Evolutionary conservation across 1,139 yeast genomes (phyloP), one percentile per base, ranked within the genome.

Genomic region (Hansenula anomala): DNA sequence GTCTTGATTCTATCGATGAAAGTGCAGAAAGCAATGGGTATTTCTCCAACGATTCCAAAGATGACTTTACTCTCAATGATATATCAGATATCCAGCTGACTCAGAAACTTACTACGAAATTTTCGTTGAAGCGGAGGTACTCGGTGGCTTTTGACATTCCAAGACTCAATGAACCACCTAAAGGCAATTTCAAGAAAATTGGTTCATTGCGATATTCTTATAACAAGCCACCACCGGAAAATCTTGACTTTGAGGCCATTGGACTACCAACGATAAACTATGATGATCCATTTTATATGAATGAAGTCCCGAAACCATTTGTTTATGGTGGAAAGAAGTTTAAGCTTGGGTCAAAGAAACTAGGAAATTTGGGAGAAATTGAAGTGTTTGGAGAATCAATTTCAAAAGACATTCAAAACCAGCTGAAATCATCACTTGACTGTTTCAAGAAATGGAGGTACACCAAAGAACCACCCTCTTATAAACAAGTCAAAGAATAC

Each of bases 311-410:
- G 2, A 65, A 63, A 22, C 80, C 94, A 0, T 69, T 80, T 43
- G 59, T 75, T 2, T 80, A 78, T 60, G 89, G 90, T 0, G 89
- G 89, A 17, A 76, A 71, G 42, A 76, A 73, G 47, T 78, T 80
- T 45, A 63, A 49, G 13, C 40, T 64, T 4, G 42, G 48, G 2
- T 61, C 67, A 0, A 46, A 45, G 8, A 18, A 35, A 19, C 30
- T 59, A 6, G 42, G 51, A 7, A 37, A 52, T 24, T 42, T 64
- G 15, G 44, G 48, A 10, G 54, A 59, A 0, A 39, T 58, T 6
- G 41, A 50, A 7, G 50, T 58, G 30, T 24, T 43, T 24, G 55
- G 50, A 3, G 47, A 47, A 14, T 36, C 46, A 13, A 30, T 52
- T 6, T 12, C 36, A 36, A 5, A 47, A 44, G 23, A 33, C 30